A percentile compares a stretch with the other conserved stretches of the same genome.
Evolutionary conservation across 1,284 basidiomycete genomes (phyloP).

Genomic region (Malassezia japonica): DNA sequence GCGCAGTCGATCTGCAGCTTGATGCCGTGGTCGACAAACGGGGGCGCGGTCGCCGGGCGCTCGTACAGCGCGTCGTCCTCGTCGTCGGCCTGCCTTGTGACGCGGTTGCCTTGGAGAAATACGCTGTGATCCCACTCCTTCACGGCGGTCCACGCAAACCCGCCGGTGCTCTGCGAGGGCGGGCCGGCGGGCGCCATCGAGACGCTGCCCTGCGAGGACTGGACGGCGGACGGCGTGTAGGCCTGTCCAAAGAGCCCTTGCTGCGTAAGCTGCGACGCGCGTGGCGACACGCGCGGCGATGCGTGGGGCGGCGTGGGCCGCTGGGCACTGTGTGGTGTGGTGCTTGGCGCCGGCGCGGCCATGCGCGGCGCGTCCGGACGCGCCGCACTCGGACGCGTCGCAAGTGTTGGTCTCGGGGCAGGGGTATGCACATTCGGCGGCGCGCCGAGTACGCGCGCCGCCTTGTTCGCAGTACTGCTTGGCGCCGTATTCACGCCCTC

Average conservation of each 20-base stretch:
- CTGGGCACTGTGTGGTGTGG: background rate
- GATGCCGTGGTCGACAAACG: slow-evolving; percentile 16
- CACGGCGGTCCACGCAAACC: background rate
- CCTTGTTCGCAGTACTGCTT: too few relatives aligned
- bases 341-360: background rate
- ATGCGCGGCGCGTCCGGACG: background rate
- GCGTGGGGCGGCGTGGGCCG: slow-evolving; percentile 18
- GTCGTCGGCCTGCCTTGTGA: background rate
- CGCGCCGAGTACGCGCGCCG: too few relatives aligned
- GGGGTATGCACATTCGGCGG: too few relatives aligned
- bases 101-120: slow-evolving; percentile 10
- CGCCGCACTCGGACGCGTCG: background rate
- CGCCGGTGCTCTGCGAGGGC: background rate
- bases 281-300: slow-evolving; percentile 16
- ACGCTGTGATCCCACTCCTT: slow-evolving; percentile 13
- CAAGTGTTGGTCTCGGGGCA: background rate
- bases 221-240: background rate
- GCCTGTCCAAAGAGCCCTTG: slow-evolving; percentile 17
- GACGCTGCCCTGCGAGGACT: slow-evolving; percentile 10
- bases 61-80: background rate
- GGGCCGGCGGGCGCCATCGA: slow-evolving; percentile 8
- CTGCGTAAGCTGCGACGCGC: slow-evolving; percentile 4
- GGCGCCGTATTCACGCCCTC: too few relatives aligned
- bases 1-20: slow-evolving; percentile 58
- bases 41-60: background rate